Conservation (phyloP, 371 early-diverging fungal genomes). For the Mucor lusitanicus region DNA sequence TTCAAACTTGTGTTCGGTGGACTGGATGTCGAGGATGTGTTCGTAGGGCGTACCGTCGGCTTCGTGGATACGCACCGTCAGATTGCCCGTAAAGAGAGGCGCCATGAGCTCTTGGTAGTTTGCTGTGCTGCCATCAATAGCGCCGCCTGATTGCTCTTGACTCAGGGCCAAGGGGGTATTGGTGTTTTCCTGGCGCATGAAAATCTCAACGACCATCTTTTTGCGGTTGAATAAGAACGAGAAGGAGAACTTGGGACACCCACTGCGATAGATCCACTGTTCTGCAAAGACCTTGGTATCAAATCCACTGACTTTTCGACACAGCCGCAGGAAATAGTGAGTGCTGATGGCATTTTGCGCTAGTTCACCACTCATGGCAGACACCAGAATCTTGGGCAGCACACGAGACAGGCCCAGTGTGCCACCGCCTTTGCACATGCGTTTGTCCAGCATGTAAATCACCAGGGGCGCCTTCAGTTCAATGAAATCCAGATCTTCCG, state of each 20-base stretch:
- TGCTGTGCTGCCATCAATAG: conserved; percentile 8
- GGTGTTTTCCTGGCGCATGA: conserved; percentile 80
- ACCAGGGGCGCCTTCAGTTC: conserved; percentile 86
- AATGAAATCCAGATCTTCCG: conserved; percentile 80
- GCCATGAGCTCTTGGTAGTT: conserved; percentile 35
- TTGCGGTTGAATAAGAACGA: conserved; percentile 87
- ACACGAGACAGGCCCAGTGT: conserved; percentile 79
- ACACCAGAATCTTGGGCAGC: conserved; percentile 75
- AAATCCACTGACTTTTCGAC: conserved; percentile 79
- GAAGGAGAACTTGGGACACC: conserved; percentile 86
- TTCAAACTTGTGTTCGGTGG: conserved; percentile 74
- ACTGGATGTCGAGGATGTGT: conserved; percentile 87
- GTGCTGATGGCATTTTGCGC: conserved; percentile 78
- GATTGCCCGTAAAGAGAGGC: conserved; percentile 73
- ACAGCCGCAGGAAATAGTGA: conserved; percentile 75
- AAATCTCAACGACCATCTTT: conserved; percentile 92
- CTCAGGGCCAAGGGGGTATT: conserved; percentile 44
- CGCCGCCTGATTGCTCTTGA: conserved; percentile 4
- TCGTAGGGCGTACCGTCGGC: conserved; percentile 94
- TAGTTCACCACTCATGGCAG: conserved; percentile 84
- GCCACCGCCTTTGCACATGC: conserved; percentile 84
- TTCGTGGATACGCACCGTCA: conserved; percentile 91
- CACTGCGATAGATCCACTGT: conserved; percentile 91
- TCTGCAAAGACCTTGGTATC: conserved; percentile 85
- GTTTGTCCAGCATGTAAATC: conserved; percentile 90